A percentile compares a stretch with the other conserved stretches of the same genome.
phyloP scores from a whole-genome alignment of 805 yeast genomes.

The Danielozyma ontarioensis region DNA sequence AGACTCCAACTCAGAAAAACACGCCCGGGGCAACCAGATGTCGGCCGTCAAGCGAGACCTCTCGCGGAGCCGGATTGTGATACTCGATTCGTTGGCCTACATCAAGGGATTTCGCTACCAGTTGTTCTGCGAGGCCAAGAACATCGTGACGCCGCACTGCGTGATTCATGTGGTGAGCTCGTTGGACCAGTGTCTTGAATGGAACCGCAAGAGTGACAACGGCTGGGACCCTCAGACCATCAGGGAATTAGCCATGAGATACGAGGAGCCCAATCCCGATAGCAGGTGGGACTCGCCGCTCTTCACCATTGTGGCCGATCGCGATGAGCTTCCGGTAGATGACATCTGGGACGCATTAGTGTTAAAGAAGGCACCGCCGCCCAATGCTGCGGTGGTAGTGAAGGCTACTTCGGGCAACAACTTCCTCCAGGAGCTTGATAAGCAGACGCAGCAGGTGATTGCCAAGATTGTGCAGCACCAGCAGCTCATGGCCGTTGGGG shows the following conservation, averaged over 20 bases:
- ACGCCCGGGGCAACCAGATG: conserved; percentile 78
- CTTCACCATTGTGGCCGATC: conserved; percentile 57
- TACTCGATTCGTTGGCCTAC: conserved; percentile 80
- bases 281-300: conserved; percentile 94
- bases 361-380: conserved; percentile 58
- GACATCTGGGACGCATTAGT: conserved; percentile 63
- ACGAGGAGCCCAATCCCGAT: conserved; percentile 86
- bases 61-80: conserved; percentile 63
- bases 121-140: conserved; percentile 88
- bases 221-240: conserved; percentile 66
- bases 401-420: conserved; percentile 76
- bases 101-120: conserved; percentile 96
- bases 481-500: conserved; percentile 45
- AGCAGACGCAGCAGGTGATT: conserved; percentile 60
- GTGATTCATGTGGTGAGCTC: conserved; percentile 78
- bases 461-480: conserved; percentile 59
- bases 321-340: conserved; percentile 55
- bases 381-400: conserved; percentile 79
- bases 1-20: conserved; percentile 73
- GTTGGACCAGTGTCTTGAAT: conserved; percentile 50
- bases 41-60: conserved; percentile 85
- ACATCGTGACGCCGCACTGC: conserved; percentile 73
- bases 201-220: conserved; percentile 45
- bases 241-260: conserved; percentile 70
- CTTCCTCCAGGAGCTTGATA: conserved; percentile 75